phyloP scores from a whole-genome alignment of 768 basidiomycete species.

The Nidularia pulvinata region DNA sequence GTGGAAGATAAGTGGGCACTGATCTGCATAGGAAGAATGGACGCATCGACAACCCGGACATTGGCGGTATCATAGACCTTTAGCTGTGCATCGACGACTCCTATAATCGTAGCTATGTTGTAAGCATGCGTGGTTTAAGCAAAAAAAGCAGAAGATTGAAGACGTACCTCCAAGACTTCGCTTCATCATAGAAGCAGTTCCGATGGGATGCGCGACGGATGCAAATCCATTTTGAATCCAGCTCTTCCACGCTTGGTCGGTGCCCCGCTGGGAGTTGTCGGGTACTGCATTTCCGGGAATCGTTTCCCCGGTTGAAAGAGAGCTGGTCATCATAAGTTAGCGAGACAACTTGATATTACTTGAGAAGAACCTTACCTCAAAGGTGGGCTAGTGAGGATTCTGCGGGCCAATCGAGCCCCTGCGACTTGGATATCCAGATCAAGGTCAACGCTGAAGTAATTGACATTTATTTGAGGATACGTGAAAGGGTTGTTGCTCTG shows the following conservation, averaged over 20 bases:
- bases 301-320: slow-evolving; percentile 39
- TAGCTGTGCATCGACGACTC: slow-evolving; percentile 45
- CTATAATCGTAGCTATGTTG: slow-evolving; percentile 15
- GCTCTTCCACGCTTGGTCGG: slow-evolving; percentile 40
- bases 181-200: slow-evolving; percentile 43
- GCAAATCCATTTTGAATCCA: slow-evolving; percentile 43
- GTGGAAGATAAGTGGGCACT: slow-evolving; percentile 46
- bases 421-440: slow-evolving; percentile 53
- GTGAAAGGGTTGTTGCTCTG: slow-evolving; percentile 47
- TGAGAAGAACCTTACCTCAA: slow-evolving; percentile 25
- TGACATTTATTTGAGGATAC: slow-evolving; percentile 43
- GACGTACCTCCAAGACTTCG: slow-evolving; percentile 31
- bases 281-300: slow-evolving; percentile 39
- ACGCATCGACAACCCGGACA: slow-evolving; percentile 53
- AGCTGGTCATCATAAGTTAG: slow-evolving; percentile 12
- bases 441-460: slow-evolving; percentile 47
- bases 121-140: no score
- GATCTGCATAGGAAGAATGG: slow-evolving; percentile 45
- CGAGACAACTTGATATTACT: background rate
- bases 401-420: slow-evolving; percentile 39
- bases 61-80: slow-evolving; percentile 46
- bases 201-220: slow-evolving; percentile 49
- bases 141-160: background rate
- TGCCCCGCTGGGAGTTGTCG: slow-evolving; percentile 39
- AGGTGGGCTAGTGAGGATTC: slow-evolving; percentile 37